Evolutionary conservation across 1,284 basidiomycete species (phyloP).

Genomic region (Ustilago curta): DNA sequence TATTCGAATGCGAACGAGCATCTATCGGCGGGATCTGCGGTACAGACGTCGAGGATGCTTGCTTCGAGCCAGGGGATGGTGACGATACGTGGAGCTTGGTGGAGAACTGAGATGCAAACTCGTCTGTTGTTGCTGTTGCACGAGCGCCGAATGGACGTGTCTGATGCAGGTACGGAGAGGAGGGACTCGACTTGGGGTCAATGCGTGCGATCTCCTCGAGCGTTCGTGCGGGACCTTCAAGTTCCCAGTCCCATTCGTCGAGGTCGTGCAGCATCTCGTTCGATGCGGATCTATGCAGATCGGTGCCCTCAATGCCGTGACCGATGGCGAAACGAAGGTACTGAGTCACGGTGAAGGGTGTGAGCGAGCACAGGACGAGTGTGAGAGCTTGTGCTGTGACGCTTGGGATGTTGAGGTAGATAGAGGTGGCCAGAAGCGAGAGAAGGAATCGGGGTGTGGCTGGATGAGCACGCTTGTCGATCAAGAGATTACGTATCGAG

Average conservation of each 20-base stretch:
- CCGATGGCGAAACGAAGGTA: constrained; percentile 89
- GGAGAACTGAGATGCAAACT: constrained; percentile 53
- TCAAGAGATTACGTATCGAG: constrained; percentile 56
- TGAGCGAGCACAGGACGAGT: constrained; percentile 79
- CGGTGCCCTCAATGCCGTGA: constrained; percentile 75
- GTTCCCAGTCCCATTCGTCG: constrained; percentile 70
- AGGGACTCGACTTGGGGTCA: constrained; percentile 7
- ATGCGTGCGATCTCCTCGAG: constrained; percentile 40
- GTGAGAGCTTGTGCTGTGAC: constrained; percentile 81
- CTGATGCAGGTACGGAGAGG: constrained; percentile 1
- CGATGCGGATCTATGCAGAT: constrained; percentile 35
- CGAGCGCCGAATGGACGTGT: neutral
- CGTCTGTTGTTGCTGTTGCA: constrained; percentile 40
- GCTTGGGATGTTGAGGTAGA: constrained; percentile 85
- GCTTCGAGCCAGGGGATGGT: constrained; percentile 2
- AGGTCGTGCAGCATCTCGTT: constrained; percentile 42
- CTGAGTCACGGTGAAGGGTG: constrained; percentile 80
- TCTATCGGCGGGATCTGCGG: neutral
- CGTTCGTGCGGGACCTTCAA: constrained; percentile 73
- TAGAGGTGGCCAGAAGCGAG: constrained; percentile 84
- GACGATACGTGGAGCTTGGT: constrained; percentile 21
- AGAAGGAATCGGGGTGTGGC: constrained; percentile 84
- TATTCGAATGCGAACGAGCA: neutral
- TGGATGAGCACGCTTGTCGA: constrained; percentile 73
- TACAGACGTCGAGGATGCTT: neutral